Base-by-base conservation (phyloP, 192 early-diverging fungal species). In the Coemansia brasiliensis region DNA sequence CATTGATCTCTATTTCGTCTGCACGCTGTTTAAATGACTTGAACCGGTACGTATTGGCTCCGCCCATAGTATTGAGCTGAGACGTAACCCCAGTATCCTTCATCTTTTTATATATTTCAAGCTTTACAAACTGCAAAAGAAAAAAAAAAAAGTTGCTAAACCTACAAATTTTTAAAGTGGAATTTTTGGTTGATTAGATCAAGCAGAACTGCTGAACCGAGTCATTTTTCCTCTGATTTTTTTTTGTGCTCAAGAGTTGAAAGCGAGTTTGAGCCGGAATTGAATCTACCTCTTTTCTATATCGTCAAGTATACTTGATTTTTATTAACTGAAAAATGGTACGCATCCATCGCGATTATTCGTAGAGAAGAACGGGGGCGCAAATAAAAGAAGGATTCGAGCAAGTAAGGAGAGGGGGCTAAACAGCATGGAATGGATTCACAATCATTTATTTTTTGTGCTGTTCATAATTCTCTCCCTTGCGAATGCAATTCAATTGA, bases 1-100 rank as follows among this genome's bases (percentile, higher is more conserved):
- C 79, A 71, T 90, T 87, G 71, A 96, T 92, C 66, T 98, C 93
- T 37, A 96, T 83, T 22, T 82, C 78, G 40, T 93, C 84, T 6
- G 87, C 80, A 12, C 92, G 83, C 40, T 79, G 65, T 57, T 67
- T 67, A 27, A 72, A 71, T 24, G 75, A 79, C 62, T 72, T 67
- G 65, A 68, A 71, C 38, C 75, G 53, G 41, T 68, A 68, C 1
- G 61, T 67, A 40, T 79, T 79, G 57, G 51, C 58, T 11, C 75
- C 77, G 52, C 77, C 72, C 37, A 25, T 39, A 22, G 71, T 74
- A 57, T 69, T 80, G 16, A 72, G 79, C 75, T 63, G 67, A 40
- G 64, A 51, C 7, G 57, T 64, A 15, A 55, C 26, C 8, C 60
- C 68, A 13, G 56, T 67, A 24, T 77, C 74, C 52, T 67, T 74